phyloP scores from a whole-genome alignment of 2,329 filamentous ascomycete genomes.

The Fusarium duplospermum region DNA sequence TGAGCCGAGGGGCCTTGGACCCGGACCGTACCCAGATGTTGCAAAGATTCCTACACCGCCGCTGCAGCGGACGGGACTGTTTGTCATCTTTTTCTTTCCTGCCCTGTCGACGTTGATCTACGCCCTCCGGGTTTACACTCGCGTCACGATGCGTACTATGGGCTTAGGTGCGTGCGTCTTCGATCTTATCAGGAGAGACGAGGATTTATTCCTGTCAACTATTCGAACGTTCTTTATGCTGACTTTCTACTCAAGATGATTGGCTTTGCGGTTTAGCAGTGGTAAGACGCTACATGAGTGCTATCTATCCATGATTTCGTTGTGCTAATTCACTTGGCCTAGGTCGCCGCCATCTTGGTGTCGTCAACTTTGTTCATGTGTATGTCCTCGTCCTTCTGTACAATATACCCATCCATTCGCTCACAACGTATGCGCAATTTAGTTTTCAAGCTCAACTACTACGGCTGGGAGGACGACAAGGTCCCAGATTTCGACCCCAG shows the following conservation, averaged over 20 bases:
- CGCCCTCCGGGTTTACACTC: conserved; percentile 42
- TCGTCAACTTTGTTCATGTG: conserved; percentile 32
- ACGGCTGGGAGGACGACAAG: conserved; percentile 43
- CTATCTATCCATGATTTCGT: background rate
- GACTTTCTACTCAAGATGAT: background rate
- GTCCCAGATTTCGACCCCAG: conserved; percentile 34
- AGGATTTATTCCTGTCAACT: background rate
- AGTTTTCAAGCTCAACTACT: conserved; percentile 50
- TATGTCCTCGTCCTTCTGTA: background rate
- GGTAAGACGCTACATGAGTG: background rate
- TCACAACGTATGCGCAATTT: background rate
- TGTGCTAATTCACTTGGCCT: background rate
- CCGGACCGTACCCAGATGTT: conserved; percentile 37
- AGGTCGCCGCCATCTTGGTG: conserved; percentile 31
- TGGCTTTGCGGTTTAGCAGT: background rate
- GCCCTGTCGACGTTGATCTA: conserved; percentile 43
- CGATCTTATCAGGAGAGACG: conserved; percentile 16
- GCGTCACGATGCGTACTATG: conserved; percentile 44
- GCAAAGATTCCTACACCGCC: conserved; percentile 47
- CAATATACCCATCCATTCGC: background rate
- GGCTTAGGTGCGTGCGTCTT: conserved; percentile 36
- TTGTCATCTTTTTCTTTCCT: conserved; percentile 49
- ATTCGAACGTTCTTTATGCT: background rate
- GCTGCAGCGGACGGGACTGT: conserved; percentile 46
- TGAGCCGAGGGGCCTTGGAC: background rate